Base-by-base conservation (phyloP, 345 rosid species). In the Sisymbrium altissimum region DNA sequence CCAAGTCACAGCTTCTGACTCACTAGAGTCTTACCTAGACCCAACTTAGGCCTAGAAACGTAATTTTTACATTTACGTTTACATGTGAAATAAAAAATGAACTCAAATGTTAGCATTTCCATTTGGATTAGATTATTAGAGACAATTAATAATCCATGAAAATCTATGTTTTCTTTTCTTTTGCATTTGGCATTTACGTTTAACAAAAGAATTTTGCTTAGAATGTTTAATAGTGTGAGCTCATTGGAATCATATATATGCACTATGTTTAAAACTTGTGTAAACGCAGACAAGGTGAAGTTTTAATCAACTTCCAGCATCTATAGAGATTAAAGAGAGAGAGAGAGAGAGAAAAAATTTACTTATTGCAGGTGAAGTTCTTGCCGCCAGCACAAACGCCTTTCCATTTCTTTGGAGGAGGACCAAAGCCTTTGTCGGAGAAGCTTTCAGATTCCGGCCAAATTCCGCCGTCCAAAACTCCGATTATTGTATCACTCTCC, bases 331-430 rank as follows among this genome's bases (percentile, higher is more conserved):
- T 11, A 18, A 40, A 52, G 3, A 41, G 27, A 56, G 54, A 44
- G 32, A 17, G 6, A 12, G 8, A 13, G 7, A 25, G 0, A 19
- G 5, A 50, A 23, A 11, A 50, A 23, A 54, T 2, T 79, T 77
- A 83, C 91, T 85, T 85, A 77, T 85, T 85, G 81, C 87, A 85
- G 12, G 86, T 83, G 71, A 87, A 82, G 68, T 83, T 81, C 23
- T 38, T 0, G 36, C 83, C 83, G 3, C 84, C 80, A 7, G 50
- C 13, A 41, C 87, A 85, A 33, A 2, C 66, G 3, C 87, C 88
- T 50, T 80, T 84, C 89, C 88, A 85, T 41, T 80, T 83, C 48
- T 68, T 45, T 3, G 86, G 88, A 25, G 84, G 78, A 62, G 84
- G 84, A 64, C 89, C 78, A 39, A 84, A 84, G 18, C 86, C 86